Base-by-base conservation (phyloP, 1,139 yeast genomes). In the Spathaspora jeffriesii region DNA sequence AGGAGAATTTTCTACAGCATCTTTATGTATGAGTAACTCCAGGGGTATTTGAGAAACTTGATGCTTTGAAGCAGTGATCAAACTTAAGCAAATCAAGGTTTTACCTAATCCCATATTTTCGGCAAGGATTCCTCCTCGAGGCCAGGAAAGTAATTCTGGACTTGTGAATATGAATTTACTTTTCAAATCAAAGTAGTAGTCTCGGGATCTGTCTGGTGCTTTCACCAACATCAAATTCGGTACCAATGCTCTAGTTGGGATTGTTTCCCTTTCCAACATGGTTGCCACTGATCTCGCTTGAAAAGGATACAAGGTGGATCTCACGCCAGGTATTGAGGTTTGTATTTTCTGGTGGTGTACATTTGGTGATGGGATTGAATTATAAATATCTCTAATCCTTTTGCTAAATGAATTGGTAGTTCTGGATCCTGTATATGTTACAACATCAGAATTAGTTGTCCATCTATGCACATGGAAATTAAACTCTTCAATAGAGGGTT, bases 31-130 rank as follows among this genome's bases (percentile, higher is more conserved):
- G 11, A 63, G 53, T 10, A 70, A 50, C 44, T 68, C 68, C 2
- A 56, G 57, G 0, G 88, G 87, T 5, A 73, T 63, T 37, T 63
- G 60, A 0, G 88, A 71, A 5, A 74, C 59, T 46, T 84, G 85
- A 56, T 63, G 67, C 52, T 76, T 80, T 0, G 90, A 79, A 8
- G 77, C 58, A 53, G 85, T 78, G 0, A 85, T 72, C 42, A 85
- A 66, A 7, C 87, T 82, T 17, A 85, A 62, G 54, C 89, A 84
- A 4, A 85, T 85, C 40, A 82, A 69, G 0, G 91, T 85, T 58
- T 85, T 85, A 0, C 92, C 92, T 15, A 84, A 64, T 0, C 91
- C 92, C 91, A 85, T 85, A 74, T 84, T 84, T 53, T 85, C 92
- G 0, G 89, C 89, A 11, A 85, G 64, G 2, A 85, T 82, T 0